These are phyloP conservation scores for Bombardia bombarda DNA, from an alignment of 495 filamentous ascomycete species.

Conservation along the genomic window DNA sequence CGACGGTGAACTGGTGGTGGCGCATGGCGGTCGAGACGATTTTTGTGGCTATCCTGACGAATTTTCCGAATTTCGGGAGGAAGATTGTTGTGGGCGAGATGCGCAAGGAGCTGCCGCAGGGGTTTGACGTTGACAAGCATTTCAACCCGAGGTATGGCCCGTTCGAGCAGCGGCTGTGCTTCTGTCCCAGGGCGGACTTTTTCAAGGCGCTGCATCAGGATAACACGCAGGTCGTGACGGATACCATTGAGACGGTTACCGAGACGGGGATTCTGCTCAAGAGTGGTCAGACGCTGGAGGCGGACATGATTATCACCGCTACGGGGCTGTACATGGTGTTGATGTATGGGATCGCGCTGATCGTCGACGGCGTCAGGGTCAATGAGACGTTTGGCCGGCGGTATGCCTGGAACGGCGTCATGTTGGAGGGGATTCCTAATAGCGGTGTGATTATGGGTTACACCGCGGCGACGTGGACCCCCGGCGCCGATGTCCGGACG, in stretches of 20 bases:
- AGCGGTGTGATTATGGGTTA: constrained; percentile 28
- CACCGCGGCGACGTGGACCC: constrained; percentile 55
- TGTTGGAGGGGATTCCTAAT: constrained; percentile 36
- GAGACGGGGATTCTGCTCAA: constrained; percentile 48
- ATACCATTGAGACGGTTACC: constrained; percentile 57
- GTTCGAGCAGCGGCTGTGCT: constrained; percentile 68
- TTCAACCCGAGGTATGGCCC: constrained; percentile 66
- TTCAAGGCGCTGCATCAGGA: constrained; percentile 51
- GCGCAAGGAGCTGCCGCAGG: constrained; percentile 42
- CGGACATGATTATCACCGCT: constrained; percentile 69
- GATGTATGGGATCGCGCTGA: constrained; percentile 39
- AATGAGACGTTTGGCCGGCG: constrained; percentile 44
- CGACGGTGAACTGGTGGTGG: constrained; percentile 27
- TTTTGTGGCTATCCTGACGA: constrained; percentile 17
- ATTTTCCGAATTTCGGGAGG: constrained; percentile 45
- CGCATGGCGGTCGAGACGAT: constrained; percentile 21
- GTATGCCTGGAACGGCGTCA: constrained; percentile 44
- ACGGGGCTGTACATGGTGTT: constrained; percentile 59
- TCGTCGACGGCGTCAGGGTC: constrained; percentile 48
- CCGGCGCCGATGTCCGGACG: constrained; percentile 26
- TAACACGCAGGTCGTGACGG: constrained; percentile 58
- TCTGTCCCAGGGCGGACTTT: constrained; percentile 67
- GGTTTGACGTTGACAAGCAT: constrained; percentile 52
- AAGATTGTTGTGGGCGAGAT: constrained; percentile 36
- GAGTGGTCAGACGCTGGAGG: constrained; percentile 48